Evolutionary conservation across 805 yeast genomes (phyloP).

Genomic region (Cyberlindnera bimundalis): DNA sequence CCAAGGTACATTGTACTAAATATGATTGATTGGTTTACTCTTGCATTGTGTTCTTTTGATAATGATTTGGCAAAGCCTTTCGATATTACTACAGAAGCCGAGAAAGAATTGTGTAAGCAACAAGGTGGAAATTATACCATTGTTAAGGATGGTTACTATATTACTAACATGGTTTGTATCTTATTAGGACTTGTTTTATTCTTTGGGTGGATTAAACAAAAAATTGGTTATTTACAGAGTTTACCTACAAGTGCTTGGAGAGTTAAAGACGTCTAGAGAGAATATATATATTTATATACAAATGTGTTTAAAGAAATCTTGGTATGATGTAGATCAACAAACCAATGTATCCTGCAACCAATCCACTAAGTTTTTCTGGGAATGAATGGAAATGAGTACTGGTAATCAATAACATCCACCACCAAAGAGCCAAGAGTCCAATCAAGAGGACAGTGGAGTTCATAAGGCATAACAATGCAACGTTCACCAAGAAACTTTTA

Average conservation of each 20-base stretch:
- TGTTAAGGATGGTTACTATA: conserved; percentile 78
- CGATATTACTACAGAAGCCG: conserved; percentile 29
- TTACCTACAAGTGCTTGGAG: conserved; percentile 81
- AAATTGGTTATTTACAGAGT: conserved; percentile 62
- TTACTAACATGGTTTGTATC: conserved; percentile 72
- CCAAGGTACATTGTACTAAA: conserved; percentile 79
- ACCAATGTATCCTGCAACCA: conserved; percentile 56
- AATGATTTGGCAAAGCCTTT: conserved; percentile 6
- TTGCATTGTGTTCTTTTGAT: conserved; percentile 51
- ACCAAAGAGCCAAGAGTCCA: conserved; percentile 53
- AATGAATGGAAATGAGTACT: conserved; percentile 81
- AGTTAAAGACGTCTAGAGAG: conserved; percentile 19
- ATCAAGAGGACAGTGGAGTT: conserved; percentile 29
- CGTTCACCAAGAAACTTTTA: not conserved
- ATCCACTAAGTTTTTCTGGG: conserved; percentile 69
- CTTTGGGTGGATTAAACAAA: conserved; percentile 59
- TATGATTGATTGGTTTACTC: conserved; percentile 76
- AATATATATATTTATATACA: not conserved
- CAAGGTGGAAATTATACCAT: conserved; percentile 54
- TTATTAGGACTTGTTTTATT: conserved; percentile 61
- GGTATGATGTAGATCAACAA: conserved; percentile 40
- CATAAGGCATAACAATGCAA: not conserved
- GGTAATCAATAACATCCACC: conserved; percentile 86
- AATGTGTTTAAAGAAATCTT: conserved; percentile 21
- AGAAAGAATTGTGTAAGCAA: conserved; percentile 47